Evolutionary conservation across 805 yeast species (phyloP).

Genomic region (Crinitomyces ghanaensis): DNA sequence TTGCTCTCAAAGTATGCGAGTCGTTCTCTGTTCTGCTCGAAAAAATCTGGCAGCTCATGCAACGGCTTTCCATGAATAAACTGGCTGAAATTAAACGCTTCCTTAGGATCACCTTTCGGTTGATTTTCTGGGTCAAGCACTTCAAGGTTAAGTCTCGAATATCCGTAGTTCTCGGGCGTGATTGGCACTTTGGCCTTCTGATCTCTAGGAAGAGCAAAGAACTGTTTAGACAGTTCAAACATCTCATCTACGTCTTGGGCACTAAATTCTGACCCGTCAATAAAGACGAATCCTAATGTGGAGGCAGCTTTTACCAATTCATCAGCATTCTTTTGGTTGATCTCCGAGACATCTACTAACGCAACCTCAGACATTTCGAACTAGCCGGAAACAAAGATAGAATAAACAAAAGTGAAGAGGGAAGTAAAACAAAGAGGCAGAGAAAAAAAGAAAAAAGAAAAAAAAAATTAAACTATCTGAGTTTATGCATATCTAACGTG

Average conservation of each 20-base stretch:
- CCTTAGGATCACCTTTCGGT: slow-evolving; percentile 33
- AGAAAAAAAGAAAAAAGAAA: no score
- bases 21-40: slow-evolving; percentile 33
- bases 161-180: slow-evolving; percentile 48
- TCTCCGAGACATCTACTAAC: slow-evolving; percentile 41
- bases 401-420: no score
- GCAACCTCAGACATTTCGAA: slow-evolving; percentile 14
- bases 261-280: slow-evolving; percentile 56
- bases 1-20: slow-evolving; percentile 30
- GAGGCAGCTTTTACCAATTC: slow-evolving; percentile 47
- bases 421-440: no score
- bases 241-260: slow-evolving; percentile 36
- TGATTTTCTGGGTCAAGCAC: slow-evolving; percentile 31
- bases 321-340: slow-evolving; percentile 29
- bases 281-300: slow-evolving; percentile 53
- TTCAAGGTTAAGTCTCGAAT: slow-evolving; percentile 45
- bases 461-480: no score
- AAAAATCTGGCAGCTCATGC: slow-evolving; percentile 41
- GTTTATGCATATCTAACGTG: no score
- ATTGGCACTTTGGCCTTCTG: slow-evolving; percentile 43
- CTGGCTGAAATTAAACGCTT: slow-evolving; percentile 53
- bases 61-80: slow-evolving; percentile 39
- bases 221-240: slow-evolving; percentile 39
- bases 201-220: slow-evolving; percentile 39
- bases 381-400: no score